A percentile compares a stretch with the other conserved stretches of the same genome.
Conservation (phyloP, 495 filamentous ascomycete species). For the Penicillium daleae region DNA sequence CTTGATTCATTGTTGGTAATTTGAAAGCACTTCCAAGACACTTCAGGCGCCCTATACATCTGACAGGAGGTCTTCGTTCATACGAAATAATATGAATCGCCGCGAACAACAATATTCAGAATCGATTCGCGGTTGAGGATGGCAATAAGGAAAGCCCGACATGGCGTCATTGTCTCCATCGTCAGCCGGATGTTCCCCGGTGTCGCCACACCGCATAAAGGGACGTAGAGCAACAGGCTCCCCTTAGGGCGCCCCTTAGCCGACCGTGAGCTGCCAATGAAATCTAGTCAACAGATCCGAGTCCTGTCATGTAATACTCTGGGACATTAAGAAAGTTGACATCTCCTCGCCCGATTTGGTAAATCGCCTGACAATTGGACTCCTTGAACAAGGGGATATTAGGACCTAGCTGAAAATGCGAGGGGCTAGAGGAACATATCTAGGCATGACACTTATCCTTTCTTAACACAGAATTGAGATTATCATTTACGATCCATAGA, state of each 20-base stretch:
- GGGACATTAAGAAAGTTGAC: not conserved
- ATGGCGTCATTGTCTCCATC: not conserved
- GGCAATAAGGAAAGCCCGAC: not conserved
- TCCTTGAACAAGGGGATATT: not conserved
- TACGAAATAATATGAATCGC: not conserved
- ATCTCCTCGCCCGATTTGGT: not conserved
- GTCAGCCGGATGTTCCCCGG: not conserved
- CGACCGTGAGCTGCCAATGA: too few relatives aligned
- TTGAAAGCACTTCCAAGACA: not conserved
- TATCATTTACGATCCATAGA: too few relatives aligned
- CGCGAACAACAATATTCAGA: not conserved
- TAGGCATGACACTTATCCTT: too few relatives aligned
- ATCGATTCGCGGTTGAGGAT: not conserved
- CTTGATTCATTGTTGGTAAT: not conserved
- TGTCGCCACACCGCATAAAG: not conserved
- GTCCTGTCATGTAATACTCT: not conserved
- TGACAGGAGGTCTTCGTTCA: not conserved
- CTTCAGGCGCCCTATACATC: not conserved
- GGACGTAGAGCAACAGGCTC: not conserved
- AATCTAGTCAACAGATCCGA: too few relatives aligned
- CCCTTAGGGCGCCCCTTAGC: too few relatives aligned
- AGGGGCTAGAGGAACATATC: not conserved
- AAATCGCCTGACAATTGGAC: not conserved
- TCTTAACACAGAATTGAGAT: too few relatives aligned
- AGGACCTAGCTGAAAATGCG: not conserved